Conservation (phyloP, 495 filamentous ascomycete genomes). For the Tuber umbilicatum region DNA sequence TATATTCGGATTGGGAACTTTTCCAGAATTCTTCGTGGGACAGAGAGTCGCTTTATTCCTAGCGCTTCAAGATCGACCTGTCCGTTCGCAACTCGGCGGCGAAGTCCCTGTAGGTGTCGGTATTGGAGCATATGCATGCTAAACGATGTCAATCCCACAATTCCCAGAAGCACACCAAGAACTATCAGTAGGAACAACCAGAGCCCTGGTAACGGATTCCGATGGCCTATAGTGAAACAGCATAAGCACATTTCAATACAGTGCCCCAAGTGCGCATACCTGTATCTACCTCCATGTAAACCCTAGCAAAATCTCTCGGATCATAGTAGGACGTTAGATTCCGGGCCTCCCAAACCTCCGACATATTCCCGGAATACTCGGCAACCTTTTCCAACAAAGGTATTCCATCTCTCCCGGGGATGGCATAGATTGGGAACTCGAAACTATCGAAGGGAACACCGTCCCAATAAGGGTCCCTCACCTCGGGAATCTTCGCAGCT, state of each 20-base stretch:
- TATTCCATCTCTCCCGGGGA: conserved; percentile 59
- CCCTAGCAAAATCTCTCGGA: conserved; percentile 47
- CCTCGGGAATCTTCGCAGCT: conserved; percentile 54
- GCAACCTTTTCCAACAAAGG: conserved; percentile 65
- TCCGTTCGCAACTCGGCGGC: conserved; percentile 61
- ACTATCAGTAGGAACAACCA: conserved; percentile 83
- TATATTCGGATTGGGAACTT: conserved; percentile 71
- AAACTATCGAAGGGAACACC: conserved; percentile 54
- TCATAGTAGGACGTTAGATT: conserved; percentile 49
- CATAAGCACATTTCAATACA: conserved; percentile 44
- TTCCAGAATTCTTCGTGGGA: conserved; percentile 62
- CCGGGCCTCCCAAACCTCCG: conserved; percentile 52
- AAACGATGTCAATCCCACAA: conserved; percentile 59
- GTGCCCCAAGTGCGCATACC: conserved; percentile 47
- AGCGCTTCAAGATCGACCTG: conserved; percentile 74
- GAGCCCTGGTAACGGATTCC: conserved; percentile 54
- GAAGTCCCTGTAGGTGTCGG: conserved; percentile 57
- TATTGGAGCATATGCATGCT: conserved; percentile 69
- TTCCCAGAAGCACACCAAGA: conserved; percentile 60
- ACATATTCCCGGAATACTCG: conserved; percentile 66
- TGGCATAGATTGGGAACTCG: conserved; percentile 74
- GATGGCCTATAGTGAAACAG: conserved; percentile 45
- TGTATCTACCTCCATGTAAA: conserved; percentile 59
- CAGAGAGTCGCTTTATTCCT: conserved; percentile 66
- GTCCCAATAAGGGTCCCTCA: conserved; percentile 56